These are phyloP conservation scores for Fusarium scirpi DNA, from an alignment of 2,329 filamentous ascomycete genomes.

Conservation along the genomic window DNA sequence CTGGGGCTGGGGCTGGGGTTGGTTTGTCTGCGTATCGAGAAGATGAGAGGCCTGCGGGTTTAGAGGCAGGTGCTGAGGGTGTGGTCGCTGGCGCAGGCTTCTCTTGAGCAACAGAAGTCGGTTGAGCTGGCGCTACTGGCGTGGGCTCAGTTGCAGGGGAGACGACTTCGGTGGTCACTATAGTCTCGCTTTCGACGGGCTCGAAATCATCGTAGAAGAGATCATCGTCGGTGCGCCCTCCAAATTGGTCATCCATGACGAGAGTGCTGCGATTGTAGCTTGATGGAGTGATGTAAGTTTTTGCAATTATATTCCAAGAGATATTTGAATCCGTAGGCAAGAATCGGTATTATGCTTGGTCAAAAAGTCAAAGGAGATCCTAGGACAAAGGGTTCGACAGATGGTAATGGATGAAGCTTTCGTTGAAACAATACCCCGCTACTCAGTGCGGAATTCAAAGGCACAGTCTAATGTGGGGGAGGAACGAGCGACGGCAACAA, in stretches of 20 bases:
- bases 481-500: neutral
- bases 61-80: conserved; percentile 27
- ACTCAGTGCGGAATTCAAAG: conserved; percentile 22
- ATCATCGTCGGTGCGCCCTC: conserved; percentile 71
- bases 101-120: conserved; percentile 10
- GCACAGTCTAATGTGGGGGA: conserved; percentile 20
- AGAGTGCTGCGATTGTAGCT: neutral
- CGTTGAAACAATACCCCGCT: conserved; percentile 40
- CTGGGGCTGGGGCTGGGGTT: conserved; percentile 9
- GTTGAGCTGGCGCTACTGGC: conserved; percentile 19
- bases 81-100: conserved; percentile 27
- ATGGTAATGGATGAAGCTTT: conserved; percentile 14
- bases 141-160: conserved; percentile 24
- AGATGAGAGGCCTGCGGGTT: conserved; percentile 43
- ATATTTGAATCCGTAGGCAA: neutral
- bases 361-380: neutral
- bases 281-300: neutral
- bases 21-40: conserved; percentile 53
- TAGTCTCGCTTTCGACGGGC: conserved; percentile 58
- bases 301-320: neutral
- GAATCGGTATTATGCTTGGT: neutral
- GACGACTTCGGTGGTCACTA: conserved; percentile 43
- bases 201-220: conserved; percentile 73
- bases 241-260: conserved; percentile 71
- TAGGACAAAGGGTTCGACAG: neutral